These are phyloP conservation scores for Austroboletus novae-zelandiae DNA, from an alignment of 1,284 basidiomycete genomes.

Conservation along the genomic window DNA sequence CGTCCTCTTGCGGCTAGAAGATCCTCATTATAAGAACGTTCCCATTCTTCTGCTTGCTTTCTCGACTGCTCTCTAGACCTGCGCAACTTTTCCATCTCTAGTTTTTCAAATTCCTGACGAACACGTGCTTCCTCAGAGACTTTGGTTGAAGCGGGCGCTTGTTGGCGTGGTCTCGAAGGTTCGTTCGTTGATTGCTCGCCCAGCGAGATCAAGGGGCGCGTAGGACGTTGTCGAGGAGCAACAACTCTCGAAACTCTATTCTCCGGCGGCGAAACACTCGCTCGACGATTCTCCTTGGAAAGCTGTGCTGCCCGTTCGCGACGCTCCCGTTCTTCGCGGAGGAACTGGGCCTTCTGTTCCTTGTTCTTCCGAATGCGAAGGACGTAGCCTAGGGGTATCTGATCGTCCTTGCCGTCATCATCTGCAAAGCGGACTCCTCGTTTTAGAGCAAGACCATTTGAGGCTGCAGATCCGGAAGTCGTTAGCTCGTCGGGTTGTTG, in stretches of 20 bases:
- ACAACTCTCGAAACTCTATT: conserved; percentile 12
- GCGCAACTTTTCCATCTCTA: conserved; percentile 53
- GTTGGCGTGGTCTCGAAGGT: conserved; percentile 1
- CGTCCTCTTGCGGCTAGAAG: conserved; percentile 58
- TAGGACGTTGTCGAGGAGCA: conserved; percentile 14
- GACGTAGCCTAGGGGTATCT: conserved; percentile 64
- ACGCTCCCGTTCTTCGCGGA: conserved; percentile 56
- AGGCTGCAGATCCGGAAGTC: conserved; percentile 14
- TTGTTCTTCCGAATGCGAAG: conserved; percentile 66
- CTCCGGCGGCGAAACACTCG: conserved; percentile 11
- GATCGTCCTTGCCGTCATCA: conserved; percentile 59
- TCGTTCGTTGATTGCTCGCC: conserved; percentile 5
- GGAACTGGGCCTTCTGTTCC: conserved; percentile 67
- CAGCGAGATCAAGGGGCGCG: conserved; percentile 20
- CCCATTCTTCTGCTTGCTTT: conserved; percentile 52
- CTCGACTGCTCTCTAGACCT: conserved; percentile 56
- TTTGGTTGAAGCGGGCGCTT: background rate
- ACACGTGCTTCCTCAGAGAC: conserved; percentile 47
- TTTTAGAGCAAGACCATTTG: conserved; percentile 36
- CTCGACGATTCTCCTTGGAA: conserved; percentile 36
- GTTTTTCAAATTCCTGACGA: conserved; percentile 46
- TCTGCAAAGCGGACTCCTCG: conserved; percentile 70
- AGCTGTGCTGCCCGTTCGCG: conserved; percentile 40
- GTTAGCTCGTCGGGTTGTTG: conserved; percentile 3
- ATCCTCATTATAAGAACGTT: conserved; percentile 56